Evolutionary conservation across 768 basidiomycete genomes (phyloP).

Genomic region (Tricholoma hemisulphureum): DNA sequence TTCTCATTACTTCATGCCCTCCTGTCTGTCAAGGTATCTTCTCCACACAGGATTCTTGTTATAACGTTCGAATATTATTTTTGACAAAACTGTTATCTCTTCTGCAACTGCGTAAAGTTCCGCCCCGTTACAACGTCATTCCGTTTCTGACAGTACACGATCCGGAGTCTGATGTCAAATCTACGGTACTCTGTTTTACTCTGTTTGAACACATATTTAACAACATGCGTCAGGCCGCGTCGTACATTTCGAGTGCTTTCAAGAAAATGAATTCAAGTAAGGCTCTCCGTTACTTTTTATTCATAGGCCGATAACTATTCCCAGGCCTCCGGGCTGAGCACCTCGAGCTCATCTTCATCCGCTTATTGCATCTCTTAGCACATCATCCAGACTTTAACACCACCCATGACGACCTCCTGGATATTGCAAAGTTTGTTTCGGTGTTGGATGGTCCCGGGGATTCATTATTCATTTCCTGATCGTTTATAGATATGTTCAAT

Average conservation of each 20-base stretch:
- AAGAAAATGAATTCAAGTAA: constrained; percentile 47
- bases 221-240: constrained; percentile 43
- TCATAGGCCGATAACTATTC: background rate
- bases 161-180: constrained; percentile 79
- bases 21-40: background rate
- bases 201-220: constrained; percentile 10
- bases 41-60: constrained; percentile 73
- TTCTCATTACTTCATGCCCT: background rate
- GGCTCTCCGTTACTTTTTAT: constrained; percentile 1
- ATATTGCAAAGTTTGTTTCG: constrained; percentile 74
- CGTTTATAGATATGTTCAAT: constrained; percentile 73
- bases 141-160: constrained; percentile 90
- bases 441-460: background rate
- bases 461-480: background rate
- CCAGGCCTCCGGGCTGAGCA: constrained; percentile 58
- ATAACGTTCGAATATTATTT: constrained; percentile 78
- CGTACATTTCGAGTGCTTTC: constrained; percentile 53
- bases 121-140: constrained; percentile 74
- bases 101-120: constrained; percentile 62
- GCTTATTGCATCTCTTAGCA: constrained; percentile 82
- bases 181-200: constrained; percentile 45
- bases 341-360: constrained; percentile 81
- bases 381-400: constrained; percentile 92
- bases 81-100: constrained; percentile 69
- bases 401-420: constrained; percentile 64